Evolutionary conservation across 129 eudicot genomes (phyloP).

Genomic region (Tagetes erecta): DNA sequence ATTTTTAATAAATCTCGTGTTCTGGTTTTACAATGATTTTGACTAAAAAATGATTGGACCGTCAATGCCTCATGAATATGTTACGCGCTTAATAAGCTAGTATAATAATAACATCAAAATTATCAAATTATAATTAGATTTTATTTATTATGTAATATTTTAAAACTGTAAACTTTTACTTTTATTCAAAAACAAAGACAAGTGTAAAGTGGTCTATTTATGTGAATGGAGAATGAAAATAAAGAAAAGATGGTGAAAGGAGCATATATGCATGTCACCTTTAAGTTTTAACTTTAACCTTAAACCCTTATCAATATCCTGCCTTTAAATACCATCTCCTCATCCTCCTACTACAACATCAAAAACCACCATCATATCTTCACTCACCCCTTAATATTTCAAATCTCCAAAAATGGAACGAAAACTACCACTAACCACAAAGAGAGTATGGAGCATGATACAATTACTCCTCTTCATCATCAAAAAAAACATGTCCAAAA

Average conservation of each 20-base stretch:
- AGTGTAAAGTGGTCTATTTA: too few species aligned
- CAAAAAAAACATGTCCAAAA: constrained; percentile 48
- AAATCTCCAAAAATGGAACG: constrained; percentile 53
- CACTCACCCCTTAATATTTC: not conserved
- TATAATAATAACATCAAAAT: too few species aligned
- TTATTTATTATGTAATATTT: too few species aligned
- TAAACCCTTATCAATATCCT: not conserved
- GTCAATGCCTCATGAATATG: too few species aligned
- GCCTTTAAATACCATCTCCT: not conserved
- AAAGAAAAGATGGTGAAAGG: not conserved
- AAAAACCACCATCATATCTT: not conserved
- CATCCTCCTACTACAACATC: not conserved
- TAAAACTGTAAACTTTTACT: too few species aligned
- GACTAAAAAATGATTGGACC: too few species aligned
- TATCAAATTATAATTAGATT: too few species aligned
- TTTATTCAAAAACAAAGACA: too few species aligned
- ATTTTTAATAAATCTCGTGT: too few species aligned
- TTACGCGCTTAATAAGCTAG: too few species aligned
- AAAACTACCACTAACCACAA: constrained; percentile 50
- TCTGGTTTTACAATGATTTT: too few species aligned
- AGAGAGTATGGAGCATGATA: constrained; percentile 46
- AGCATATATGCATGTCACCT: not conserved
- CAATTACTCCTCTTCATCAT: constrained; percentile 45
- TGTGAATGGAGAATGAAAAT: too few species aligned
- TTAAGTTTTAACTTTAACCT: not conserved